Conservation (phyloP, 148 eudicot genomes). For the Diospyros kaki region DNA sequence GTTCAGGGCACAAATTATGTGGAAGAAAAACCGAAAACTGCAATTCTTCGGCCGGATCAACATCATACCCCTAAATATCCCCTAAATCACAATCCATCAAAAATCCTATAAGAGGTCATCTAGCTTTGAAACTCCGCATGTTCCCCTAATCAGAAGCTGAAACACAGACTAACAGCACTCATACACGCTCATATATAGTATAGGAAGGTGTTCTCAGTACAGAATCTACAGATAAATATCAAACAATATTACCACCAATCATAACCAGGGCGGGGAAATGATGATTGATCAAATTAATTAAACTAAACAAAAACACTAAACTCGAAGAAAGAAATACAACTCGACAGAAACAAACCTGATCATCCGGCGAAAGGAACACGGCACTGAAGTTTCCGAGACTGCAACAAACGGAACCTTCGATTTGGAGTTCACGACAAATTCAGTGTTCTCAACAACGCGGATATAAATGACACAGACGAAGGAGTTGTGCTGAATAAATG, state of each 20-base stretch:
- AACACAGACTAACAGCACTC: too few relatives aligned
- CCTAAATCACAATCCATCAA: not conserved
- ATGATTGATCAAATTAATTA: not conserved
- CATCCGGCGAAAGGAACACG: not conserved
- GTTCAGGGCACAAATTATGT: not conserved
- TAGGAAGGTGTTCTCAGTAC: not conserved
- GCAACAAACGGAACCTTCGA: too few relatives aligned
- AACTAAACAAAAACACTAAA: not conserved
- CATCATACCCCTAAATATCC: not conserved
- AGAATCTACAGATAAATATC: too few relatives aligned
- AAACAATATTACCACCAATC: not conserved
- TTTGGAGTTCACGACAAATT: too few relatives aligned
- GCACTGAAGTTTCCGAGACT: too few relatives aligned
- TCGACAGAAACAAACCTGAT: slow-evolving; percentile 10
- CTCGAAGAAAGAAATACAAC: not conserved
- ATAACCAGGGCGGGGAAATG: not conserved
- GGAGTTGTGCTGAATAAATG: too few relatives aligned
- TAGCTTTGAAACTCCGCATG: too few relatives aligned
- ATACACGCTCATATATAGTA: not conserved
- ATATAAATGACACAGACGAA: too few relatives aligned
- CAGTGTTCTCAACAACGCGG: too few relatives aligned
- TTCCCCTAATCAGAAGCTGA: too few relatives aligned
- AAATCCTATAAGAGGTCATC: not conserved
- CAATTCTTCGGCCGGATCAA: too few relatives aligned
- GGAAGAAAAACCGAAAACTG: not conserved